These are phyloP conservation scores for Lachancea meyersii DNA, from an alignment of 805 yeast species.

Conservation along the genomic window DNA sequence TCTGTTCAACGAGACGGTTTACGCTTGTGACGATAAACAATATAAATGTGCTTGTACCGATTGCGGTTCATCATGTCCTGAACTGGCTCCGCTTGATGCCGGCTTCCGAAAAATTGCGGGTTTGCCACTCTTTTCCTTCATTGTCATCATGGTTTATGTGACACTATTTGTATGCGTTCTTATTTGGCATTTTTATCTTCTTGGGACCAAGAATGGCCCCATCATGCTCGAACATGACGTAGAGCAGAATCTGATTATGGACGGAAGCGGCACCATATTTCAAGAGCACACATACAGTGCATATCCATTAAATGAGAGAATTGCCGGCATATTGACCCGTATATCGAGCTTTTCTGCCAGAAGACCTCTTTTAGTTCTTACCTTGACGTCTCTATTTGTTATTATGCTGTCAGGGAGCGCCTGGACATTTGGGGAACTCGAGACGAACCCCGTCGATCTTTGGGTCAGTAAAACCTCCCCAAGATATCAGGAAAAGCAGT, in stretches of 20 bases:
- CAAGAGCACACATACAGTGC: constrained; percentile 18
- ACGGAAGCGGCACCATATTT: constrained; percentile 12
- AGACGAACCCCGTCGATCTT: constrained; percentile 70
- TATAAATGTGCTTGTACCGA: constrained; percentile 88
- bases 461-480: constrained; percentile 85
- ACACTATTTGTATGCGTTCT: constrained; percentile 23
- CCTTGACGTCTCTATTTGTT: constrained; percentile 36
- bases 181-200: constrained; percentile 20
- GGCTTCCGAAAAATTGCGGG: constrained; percentile 50
- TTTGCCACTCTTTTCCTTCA: constrained; percentile 69
- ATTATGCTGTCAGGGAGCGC: constrained; percentile 48
- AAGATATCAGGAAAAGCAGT: constrained; percentile 59
- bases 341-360: constrained; percentile 56
- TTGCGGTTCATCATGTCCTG: constrained; percentile 77
- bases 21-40: constrained; percentile 51
- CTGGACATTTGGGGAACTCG: constrained; percentile 48
- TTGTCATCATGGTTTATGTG: constrained; percentile 48
- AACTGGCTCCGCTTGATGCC: constrained; percentile 42
- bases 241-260: constrained; percentile 20
- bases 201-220: constrained; percentile 19
- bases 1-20: constrained; percentile 20
- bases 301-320: constrained; percentile 13
- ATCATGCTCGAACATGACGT: constrained; percentile 21
- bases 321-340: constrained; percentile 37
- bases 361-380: constrained; percentile 48